Conservation (phyloP, 305 asterid species). For the Salvia sclarea region DNA sequence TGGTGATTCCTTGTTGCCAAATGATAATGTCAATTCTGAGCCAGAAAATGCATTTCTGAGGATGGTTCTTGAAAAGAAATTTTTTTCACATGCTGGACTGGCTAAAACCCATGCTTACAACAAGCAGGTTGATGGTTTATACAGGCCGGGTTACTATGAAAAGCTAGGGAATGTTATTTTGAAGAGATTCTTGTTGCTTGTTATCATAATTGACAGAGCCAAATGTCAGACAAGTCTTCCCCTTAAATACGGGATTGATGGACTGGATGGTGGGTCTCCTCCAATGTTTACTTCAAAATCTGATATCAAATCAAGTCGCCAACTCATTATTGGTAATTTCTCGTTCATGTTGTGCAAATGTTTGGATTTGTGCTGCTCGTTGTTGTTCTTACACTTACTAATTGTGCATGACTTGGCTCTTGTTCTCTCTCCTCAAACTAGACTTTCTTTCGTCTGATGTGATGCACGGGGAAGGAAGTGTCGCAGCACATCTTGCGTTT, state of each 20-base stretch:
- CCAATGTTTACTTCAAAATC: constrained; percentile 67
- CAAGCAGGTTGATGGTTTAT: constrained; percentile 94
- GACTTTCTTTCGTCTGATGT: constrained; percentile 86
- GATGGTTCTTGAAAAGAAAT: constrained; percentile 81
- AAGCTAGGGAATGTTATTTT: constrained; percentile 82
- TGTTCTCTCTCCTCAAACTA: constrained; percentile 34
- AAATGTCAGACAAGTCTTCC: constrained; percentile 84
- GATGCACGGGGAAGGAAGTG: constrained; percentile 99
- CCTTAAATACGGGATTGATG: constrained; percentile 92
- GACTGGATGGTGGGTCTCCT: constrained; percentile 97
- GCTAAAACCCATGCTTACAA: constrained; percentile 87
- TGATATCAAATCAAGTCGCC: constrained; percentile 79
- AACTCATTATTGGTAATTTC: constrained; percentile 67
- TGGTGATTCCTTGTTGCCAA: constrained; percentile 80
- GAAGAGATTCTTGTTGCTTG: constrained; percentile 92
- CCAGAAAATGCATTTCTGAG: constrained; percentile 81
- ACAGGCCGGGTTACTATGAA: constrained; percentile 96
- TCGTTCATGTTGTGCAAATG: constrained; percentile 19
- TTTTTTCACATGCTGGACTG: constrained; percentile 72
- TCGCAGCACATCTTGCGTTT: constrained; percentile 79
- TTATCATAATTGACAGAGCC: constrained; percentile 76
- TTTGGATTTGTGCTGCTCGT: constrained; percentile 33
- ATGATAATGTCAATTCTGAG: constrained; percentile 64
- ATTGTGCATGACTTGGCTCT: constrained; percentile 26
- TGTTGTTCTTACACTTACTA: constrained; percentile 22